Evolutionary conservation across 2,329 filamentous ascomycete species (phyloP), one percentile per base, ranked within the genome.

Genomic region (Epicoccum sorghinum): DNA sequence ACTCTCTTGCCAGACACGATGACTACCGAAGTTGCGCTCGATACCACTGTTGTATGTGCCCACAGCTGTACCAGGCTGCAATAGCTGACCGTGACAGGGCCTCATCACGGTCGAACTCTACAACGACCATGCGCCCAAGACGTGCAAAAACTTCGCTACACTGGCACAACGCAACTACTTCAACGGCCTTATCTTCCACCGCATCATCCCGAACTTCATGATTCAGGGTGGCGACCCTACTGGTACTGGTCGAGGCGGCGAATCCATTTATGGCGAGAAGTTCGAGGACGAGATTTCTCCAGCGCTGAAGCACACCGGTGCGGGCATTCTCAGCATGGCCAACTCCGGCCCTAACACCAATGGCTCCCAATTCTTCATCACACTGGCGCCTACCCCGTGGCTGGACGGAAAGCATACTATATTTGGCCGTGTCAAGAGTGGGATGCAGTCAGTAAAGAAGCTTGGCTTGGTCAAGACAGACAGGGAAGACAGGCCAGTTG

Each of bases 391-490:
- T 4, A 93, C 95, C 13, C 95, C 95, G 0, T 98, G 93, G 93
- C 78, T 99, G 55, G 95, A 99, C 76, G 92, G 93, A 22, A 97
- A 96, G 76, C 93, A 99, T 75, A 96, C 93, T 9, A 96, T 99
- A 63, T 99, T 99, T 72, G 95, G 95, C 1, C 81, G 93, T 48
- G 92, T 99, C 35, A 93, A 89, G 79, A 84, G 78, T 49, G 95
- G 95, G 0, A 86, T 98, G 83, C 81, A 83, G 52, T 82, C 93
- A n/a, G 87, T 98, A 25, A 88, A 91, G 79, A 83, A 91, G 62
- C 90, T 99, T 85, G 95, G 93, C 0, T 73, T 95, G 53, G 91
- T 96, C 44, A 91, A 89, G 79, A 96, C 92, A 0, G 90, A 86
- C 23, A 77, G 78, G 7, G 91, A 93, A 64, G 95, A 98, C 75